These are phyloP conservation scores for Hypoxylon sp. DNA, from an alignment of 2,329 filamentous ascomycete genomes.

Conservation along the genomic window DNA sequence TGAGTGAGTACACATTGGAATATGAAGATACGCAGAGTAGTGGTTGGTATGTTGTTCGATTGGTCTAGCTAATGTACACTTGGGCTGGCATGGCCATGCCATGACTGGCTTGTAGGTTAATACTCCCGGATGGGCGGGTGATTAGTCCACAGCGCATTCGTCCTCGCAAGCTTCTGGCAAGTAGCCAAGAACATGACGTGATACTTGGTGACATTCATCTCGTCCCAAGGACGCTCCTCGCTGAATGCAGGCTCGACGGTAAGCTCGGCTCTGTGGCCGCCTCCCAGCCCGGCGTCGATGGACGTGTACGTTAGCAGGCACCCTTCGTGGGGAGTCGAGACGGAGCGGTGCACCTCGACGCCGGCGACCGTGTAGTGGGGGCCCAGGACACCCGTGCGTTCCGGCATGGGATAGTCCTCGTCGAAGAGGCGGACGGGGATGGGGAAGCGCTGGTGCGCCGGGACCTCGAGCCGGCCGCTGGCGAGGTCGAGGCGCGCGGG, in stretches of 20 bases:
- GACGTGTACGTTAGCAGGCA: conserved; percentile 60
- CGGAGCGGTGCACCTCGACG: conserved; percentile 59
- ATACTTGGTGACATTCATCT: not conserved
- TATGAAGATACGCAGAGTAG: too few relatives aligned
- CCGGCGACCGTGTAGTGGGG: conserved; percentile 57
- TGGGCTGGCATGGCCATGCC: too few relatives aligned
- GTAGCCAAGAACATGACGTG: conserved; percentile 33
- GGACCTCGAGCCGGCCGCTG: conserved; percentile 51
- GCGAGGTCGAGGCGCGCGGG: conserved; percentile 56
- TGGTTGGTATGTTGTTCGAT: too few relatives aligned
- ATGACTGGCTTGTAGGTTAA: not conserved
- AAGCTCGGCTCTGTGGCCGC: conserved; percentile 60
- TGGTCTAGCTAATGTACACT: too few relatives aligned
- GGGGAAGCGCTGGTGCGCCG: conserved; percentile 44
- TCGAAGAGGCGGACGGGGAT: conserved; percentile 43
- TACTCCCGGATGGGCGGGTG: not conserved
- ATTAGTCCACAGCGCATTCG: conserved; percentile 25
- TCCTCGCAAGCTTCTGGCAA: conserved; percentile 31
- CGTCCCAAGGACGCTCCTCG: not conserved
- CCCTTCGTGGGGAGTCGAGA: conserved; percentile 52
- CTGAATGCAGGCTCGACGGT: conserved; percentile 50
- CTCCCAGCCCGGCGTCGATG: conserved; percentile 60
- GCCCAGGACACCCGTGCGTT: conserved; percentile 15
- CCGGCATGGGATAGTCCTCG: not conserved
- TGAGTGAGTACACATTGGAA: too few relatives aligned